These are phyloP conservation scores for Artemisia annua DNA, from an alignment of 129 eudicot species.

Conservation along the genomic window DNA sequence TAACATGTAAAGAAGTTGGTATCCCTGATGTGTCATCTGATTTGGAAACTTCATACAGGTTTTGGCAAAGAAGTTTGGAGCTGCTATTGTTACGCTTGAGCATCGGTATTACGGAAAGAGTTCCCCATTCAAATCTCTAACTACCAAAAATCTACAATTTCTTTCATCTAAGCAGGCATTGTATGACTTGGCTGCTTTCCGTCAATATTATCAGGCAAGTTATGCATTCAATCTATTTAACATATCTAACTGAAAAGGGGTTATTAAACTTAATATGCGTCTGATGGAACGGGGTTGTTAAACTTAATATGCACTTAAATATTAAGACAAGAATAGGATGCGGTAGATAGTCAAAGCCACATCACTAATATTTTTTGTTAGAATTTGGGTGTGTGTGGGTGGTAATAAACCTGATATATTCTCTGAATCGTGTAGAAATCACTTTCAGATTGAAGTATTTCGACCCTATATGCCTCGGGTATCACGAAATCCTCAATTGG, in stretches of 20 bases:
- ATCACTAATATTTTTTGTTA: too few relatives aligned
- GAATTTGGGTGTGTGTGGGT: too few relatives aligned
- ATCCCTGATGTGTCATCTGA: not conserved
- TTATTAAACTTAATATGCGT: not conserved
- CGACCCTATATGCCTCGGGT: too few relatives aligned
- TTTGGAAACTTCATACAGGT: constrained; percentile 41
- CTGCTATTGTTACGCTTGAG: constrained; percentile 88
- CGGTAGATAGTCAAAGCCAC: too few relatives aligned
- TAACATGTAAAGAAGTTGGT: not conserved
- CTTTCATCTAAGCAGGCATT: constrained; percentile 97
- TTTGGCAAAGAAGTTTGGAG: constrained; percentile 94
- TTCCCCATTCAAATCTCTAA: constrained; percentile 71
- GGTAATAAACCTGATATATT: too few relatives aligned
- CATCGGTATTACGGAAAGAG: constrained; percentile 97
- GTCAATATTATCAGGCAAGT: constrained; percentile 89
- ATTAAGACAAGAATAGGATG: too few relatives aligned
- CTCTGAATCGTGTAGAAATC: too few relatives aligned
- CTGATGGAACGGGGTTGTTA: too few relatives aligned
- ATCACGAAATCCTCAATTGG: too few relatives aligned
- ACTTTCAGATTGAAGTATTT: too few relatives aligned
- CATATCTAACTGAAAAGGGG: not conserved
- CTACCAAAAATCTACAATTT: constrained; percentile 74
- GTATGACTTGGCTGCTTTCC: constrained; percentile 90
- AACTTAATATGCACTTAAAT: too few relatives aligned
- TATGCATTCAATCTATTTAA: constrained; percentile 3